phyloP scores from a whole-genome alignment of 2,329 filamentous ascomycete genomes.

The Sphaceloma murrayae region DNA sequence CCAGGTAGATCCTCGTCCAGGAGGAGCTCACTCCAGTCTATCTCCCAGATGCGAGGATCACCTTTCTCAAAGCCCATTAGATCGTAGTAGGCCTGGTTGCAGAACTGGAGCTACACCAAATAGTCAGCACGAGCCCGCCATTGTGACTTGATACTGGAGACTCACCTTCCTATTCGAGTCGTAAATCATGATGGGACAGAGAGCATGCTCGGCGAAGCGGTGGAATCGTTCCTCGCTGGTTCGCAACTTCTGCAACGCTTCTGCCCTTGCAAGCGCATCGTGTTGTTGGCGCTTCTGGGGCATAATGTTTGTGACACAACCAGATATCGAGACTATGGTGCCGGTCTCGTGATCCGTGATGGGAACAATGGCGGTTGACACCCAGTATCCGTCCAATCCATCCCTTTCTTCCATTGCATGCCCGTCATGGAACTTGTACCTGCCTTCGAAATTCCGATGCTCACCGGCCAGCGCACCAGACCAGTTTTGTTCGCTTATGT shows the following conservation, averaged over 20 bases:
- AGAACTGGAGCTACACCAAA: constrained; percentile 33
- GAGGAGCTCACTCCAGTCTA: constrained; percentile 37
- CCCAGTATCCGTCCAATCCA: constrained; percentile 21
- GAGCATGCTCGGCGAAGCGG: constrained; percentile 27
- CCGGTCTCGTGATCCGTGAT: constrained; percentile 19
- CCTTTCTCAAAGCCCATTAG: constrained; percentile 38
- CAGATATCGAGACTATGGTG: constrained; percentile 20
- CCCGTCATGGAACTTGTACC: constrained; percentile 18
- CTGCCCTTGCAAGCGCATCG: constrained; percentile 33
- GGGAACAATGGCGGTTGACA: constrained; percentile 21
- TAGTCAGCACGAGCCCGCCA: neutral
- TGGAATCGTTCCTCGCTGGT: constrained; percentile 30
- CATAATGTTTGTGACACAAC: constrained; percentile 24
- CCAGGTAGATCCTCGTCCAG: constrained; percentile 27
- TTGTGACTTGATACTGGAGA: too few species aligned
- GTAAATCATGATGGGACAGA: constrained; percentile 28
- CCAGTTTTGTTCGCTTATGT: neutral
- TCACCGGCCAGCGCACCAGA: neutral
- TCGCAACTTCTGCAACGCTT: constrained; percentile 32
- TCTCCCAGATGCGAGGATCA: constrained; percentile 27
- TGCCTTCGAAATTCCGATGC: constrained; percentile 19
- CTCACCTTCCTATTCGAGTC: constrained; percentile 17
- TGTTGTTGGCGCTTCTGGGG: constrained; percentile 22
- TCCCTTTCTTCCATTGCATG: neutral
- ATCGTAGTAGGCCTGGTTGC: constrained; percentile 40